These are phyloP conservation scores for Clitopilus hobsonii DNA, from an alignment of 768 basidiomycete genomes.

Conservation along the genomic window DNA sequence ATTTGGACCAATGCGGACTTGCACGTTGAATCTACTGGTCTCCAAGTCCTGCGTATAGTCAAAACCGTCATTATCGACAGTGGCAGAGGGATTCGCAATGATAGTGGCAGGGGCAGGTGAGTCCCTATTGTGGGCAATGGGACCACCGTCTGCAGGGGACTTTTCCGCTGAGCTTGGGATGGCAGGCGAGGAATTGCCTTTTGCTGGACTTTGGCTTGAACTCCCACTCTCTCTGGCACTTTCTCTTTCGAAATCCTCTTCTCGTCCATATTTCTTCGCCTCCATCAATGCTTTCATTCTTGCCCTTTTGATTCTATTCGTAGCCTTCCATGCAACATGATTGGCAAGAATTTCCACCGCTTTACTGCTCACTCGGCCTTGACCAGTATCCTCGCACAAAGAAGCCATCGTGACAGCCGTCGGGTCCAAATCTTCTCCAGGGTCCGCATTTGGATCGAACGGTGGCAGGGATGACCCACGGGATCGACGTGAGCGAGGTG, in stretches of 20 bases:
- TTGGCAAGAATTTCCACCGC: slow-evolving; percentile 68
- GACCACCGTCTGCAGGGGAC: slow-evolving; percentile 8
- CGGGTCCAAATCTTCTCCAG: slow-evolving; percentile 79
- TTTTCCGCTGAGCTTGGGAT: slow-evolving; percentile 12
- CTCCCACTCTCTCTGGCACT: not conserved
- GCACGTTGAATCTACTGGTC: slow-evolving; percentile 74
- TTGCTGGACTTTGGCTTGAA: not conserved
- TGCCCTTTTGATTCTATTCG: slow-evolving; percentile 61
- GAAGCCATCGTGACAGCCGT: slow-evolving; percentile 79
- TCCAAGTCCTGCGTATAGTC: slow-evolving; percentile 64
- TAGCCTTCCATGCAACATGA: slow-evolving; percentile 67
- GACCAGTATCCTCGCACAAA: slow-evolving; percentile 72
- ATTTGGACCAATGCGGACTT: slow-evolving; percentile 82
- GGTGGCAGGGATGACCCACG: slow-evolving; percentile 48
- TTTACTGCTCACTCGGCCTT: slow-evolving; percentile 76
- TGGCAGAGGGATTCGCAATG: slow-evolving; percentile 17
- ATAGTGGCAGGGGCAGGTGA: too few relatives aligned
- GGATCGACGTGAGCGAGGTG: slow-evolving; percentile 31
- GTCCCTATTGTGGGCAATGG: not conserved
- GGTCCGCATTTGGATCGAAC: slow-evolving; percentile 55
- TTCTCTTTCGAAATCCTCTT: slow-evolving; percentile 27
- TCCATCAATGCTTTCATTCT: slow-evolving; percentile 63
- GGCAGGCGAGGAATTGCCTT: slow-evolving; percentile 21
- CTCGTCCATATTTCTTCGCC: slow-evolving; percentile 68
- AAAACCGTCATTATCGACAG: slow-evolving; percentile 55